Evolutionary conservation across 768 basidiomycete species (phyloP).

Genomic region (Tricholoma saponaceum): DNA sequence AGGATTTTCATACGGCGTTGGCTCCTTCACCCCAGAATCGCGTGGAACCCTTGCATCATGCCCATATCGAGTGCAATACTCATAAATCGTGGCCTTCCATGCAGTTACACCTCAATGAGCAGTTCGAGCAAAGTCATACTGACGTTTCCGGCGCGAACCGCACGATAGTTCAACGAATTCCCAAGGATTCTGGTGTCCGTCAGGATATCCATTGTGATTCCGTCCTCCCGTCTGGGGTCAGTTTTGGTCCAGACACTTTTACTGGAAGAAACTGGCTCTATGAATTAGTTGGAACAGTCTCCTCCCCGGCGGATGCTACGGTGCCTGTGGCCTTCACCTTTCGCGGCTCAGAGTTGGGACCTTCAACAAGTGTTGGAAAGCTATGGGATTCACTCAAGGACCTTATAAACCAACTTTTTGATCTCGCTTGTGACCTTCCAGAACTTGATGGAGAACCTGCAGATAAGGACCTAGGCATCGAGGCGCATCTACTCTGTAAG

Average conservation of each 20-base stretch:
- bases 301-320: slow-evolving; percentile 18
- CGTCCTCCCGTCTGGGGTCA: slow-evolving; percentile 41
- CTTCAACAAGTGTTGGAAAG: slow-evolving; percentile 35
- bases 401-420: slow-evolving; percentile 40
- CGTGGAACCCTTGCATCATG: slow-evolving; percentile 7
- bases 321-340: slow-evolving; percentile 27
- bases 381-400: slow-evolving; percentile 44
- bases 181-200: neutral
- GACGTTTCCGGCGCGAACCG: neutral
- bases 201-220: slow-evolving; percentile 39
- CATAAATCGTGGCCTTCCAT: neutral
- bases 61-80: neutral
- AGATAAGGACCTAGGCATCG: slow-evolving; percentile 33
- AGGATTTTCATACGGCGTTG: slow-evolving; percentile 36
- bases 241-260: slow-evolving; percentile 49
- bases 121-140: neutral
- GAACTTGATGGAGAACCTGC: slow-evolving; percentile 26
- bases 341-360: slow-evolving; percentile 40
- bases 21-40: slow-evolving; percentile 25
- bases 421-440: slow-evolving; percentile 33
- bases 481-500: slow-evolving; percentile 38
- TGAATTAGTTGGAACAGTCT: slow-evolving; percentile 45
- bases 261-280: slow-evolving; percentile 57
- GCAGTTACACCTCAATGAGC: neutral
- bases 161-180: neutral